Percentiles rank a stretch among this genome's conserved stretches.
Evolutionary conservation across 2,329 filamentous ascomycete genomes (phyloP).

Genomic region (Stylonectria norvegica): DNA sequence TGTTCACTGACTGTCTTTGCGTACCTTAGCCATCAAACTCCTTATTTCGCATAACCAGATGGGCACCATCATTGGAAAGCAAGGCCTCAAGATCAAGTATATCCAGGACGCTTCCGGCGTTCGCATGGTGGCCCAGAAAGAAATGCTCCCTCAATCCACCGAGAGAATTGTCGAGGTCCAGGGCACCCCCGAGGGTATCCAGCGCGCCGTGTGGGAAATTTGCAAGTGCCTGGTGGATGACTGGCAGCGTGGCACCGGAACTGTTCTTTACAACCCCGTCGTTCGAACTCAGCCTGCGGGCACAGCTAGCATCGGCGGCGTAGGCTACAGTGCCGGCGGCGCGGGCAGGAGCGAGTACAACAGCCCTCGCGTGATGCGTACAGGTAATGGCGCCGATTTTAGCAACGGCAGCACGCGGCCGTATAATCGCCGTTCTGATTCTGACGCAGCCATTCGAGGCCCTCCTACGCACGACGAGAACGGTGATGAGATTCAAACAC

Average conservation of each 20-base stretch:
- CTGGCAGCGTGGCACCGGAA: constrained; percentile 94
- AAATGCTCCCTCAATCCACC: constrained; percentile 98
- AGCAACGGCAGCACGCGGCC: constrained; percentile 69
- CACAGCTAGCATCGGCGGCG: constrained; percentile 44
- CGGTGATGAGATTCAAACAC: constrained; percentile 94
- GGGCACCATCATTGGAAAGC: constrained; percentile 97
- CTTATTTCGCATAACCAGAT: constrained; percentile 99
- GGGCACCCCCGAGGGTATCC: constrained; percentile 89
- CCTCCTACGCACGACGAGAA: constrained; percentile 91
- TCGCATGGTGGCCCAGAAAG: constrained; percentile 98
- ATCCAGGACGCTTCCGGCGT: constrained; percentile 96
- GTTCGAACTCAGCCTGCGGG: constrained; percentile 72
- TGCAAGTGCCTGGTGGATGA: constrained; percentile 98
- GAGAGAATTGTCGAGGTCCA: constrained; percentile 97
- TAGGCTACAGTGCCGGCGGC: constrained; percentile 39
- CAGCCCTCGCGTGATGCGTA: constrained; percentile 79
- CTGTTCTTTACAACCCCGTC: constrained; percentile 94
- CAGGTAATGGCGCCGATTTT: constrained; percentile 96
- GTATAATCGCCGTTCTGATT: constrained; percentile 77
- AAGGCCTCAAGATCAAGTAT: constrained; percentile 98
- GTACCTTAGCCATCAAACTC: constrained; percentile 78
- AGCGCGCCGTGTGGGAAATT: constrained; percentile 97
- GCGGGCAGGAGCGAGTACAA: constrained; percentile 52
- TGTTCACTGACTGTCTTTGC: constrained; percentile 14
- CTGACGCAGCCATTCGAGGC: constrained; percentile 74